Conservation (phyloP, 345 rosid genomes). For the Capsella bursapastoris region DNA sequence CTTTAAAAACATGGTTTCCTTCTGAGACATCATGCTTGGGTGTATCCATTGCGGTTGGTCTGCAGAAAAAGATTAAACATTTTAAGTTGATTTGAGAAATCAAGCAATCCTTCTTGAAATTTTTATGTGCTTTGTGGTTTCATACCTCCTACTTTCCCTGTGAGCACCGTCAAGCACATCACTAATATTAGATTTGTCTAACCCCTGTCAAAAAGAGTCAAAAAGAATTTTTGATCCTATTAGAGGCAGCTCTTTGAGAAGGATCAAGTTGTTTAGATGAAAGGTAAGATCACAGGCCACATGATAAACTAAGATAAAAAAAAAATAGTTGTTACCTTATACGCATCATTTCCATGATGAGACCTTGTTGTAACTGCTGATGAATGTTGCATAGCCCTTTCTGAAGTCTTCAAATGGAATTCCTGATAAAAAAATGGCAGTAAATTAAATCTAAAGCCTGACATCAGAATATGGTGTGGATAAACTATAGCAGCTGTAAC, state of each 20-base stretch:
- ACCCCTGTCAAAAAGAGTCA: constrained; percentile 58
- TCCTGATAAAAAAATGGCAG: constrained; percentile 53
- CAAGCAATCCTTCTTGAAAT: constrained; percentile 5
- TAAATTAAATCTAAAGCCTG: constrained; percentile 33
- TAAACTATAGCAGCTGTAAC: not conserved
- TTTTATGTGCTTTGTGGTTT: not conserved
- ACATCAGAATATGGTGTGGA: constrained; percentile 1
- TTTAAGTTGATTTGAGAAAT: constrained; percentile 8
- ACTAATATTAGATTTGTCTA: constrained; percentile 46
- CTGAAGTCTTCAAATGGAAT: constrained; percentile 82
- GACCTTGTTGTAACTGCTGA: constrained; percentile 59
- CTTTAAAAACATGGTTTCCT: constrained; percentile 60
- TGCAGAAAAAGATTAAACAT: constrained; percentile 25
- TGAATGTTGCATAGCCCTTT: constrained; percentile 85
- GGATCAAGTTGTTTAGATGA: constrained; percentile 10
- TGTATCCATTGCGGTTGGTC: constrained; percentile 52
- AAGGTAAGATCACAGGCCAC: not conserved
- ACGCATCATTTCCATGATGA: constrained; percentile 45
- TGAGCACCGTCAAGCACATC: constrained; percentile 48
- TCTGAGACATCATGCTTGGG: constrained; percentile 51
- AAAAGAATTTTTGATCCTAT: constrained; percentile 33
- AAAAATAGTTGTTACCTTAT: constrained; percentile 52
- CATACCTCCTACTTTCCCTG: constrained; percentile 63
- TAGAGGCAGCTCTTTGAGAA: constrained; percentile 20
- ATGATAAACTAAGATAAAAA: constrained; percentile 10